phyloP scores from a whole-genome alignment of 257 asterid species.

The Petrea volubilis region DNA sequence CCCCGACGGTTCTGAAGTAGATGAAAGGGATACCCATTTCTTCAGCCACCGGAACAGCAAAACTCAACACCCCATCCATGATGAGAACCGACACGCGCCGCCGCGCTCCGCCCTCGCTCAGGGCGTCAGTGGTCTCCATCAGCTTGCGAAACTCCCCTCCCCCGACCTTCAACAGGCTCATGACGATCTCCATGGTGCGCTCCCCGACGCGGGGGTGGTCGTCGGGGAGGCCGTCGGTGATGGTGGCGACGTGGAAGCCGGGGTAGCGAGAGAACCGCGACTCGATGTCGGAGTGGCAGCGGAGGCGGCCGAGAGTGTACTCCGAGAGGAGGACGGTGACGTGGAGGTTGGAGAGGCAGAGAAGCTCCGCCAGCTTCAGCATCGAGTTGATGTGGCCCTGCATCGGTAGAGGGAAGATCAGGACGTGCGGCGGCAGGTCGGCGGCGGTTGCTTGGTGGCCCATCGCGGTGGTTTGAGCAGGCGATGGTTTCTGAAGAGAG shows the following conservation, averaged over 20 bases:
- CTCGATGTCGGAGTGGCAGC: constrained; percentile 36
- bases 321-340: constrained; percentile 59
- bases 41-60: constrained; percentile 58
- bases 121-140: constrained; percentile 42
- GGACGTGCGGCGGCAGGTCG: constrained; percentile 55
- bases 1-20: constrained; percentile 51
- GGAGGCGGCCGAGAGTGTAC: constrained; percentile 51
- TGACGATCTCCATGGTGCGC: constrained; percentile 35
- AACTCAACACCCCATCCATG: constrained; percentile 60
- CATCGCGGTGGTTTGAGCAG: not conserved
- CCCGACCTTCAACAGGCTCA: constrained; percentile 44
- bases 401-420: constrained; percentile 62
- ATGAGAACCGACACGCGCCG: constrained; percentile 48
- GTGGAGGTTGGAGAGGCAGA: constrained; percentile 46
- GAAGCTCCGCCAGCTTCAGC: constrained; percentile 69
- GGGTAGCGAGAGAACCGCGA: constrained; percentile 39
- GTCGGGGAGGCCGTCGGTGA: constrained; percentile 56
- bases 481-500: not conserved
- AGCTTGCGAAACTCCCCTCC: constrained; percentile 35
- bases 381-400: constrained; percentile 74
- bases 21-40: constrained; percentile 60
- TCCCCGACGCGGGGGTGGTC: constrained; percentile 59
- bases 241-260: constrained; percentile 44
- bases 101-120: constrained; percentile 24
- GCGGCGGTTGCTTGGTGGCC: constrained; percentile 9